Base-by-base conservation (phyloP, 2,329 filamentous ascomycete genomes). In the Sclerotinia borealis region DNA sequence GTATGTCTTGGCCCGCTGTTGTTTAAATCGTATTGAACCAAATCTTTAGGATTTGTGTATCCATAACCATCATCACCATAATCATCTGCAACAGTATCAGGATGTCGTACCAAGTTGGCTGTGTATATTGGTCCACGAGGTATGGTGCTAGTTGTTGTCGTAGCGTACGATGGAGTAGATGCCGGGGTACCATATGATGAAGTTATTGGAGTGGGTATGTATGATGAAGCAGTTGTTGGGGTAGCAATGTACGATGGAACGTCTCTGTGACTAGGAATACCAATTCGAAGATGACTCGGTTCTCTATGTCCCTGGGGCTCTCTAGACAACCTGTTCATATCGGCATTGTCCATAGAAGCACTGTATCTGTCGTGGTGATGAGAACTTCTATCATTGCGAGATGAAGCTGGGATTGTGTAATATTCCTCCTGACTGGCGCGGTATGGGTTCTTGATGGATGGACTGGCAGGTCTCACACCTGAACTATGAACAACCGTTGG, bases 21-120 rank as follows among this genome's bases (percentile, higher is more conserved):
- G 63, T 84, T 82, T 34, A 88, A 75, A 71, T 88, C 85, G 68
- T 87, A 87, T 58, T 81, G 78, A 41, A 82, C 84, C 58, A 88
- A 72, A 61, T 87, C 85, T 66, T 83, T 80, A 17, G 84, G 84
- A 64, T 84, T 86, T 10, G 85, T 87, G 69, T 88, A 88, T 68
- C 85, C 83, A 69, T 84, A 88, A 10, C 81, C 84, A 52, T 85
- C 81, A 36, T 83, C 81, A 15, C 81, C 83, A 66, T 84, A 85
- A 66, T 83, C 81, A 50, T 81, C 75, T 10, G 77, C 74, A 63
- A 76, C 75, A 17, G 76, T 76, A 58, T 75, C 72, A 64, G 76
- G 75, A 63, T 80, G 79, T 51, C 79, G 79, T 11, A 72, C 71
- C 19, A 70, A 58, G 17, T 68, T 56, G 11, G 50, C 59, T 31